Base-by-base conservation (phyloP, 345 rosid species). In the Conringia planisiliqua region DNA sequence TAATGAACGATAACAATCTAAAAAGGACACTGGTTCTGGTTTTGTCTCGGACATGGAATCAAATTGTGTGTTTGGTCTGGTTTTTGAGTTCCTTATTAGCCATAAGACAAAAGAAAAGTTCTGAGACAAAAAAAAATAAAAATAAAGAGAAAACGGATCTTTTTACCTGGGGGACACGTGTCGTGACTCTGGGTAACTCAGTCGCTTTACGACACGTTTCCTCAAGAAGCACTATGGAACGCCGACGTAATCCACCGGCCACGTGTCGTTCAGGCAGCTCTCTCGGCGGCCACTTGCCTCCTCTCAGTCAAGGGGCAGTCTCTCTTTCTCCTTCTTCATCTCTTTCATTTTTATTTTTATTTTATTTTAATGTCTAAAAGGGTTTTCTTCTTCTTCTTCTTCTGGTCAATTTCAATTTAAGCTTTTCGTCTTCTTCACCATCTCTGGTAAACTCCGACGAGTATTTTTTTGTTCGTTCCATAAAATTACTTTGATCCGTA, bases 251-350 rank as follows among this genome's bases (percentile, higher is more conserved):
- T 74, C 68, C 71, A n/a, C 66, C 20, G 58, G 71, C 86, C 89
- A 88, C 94, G 96, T 92, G 96, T 88, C 94, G 63, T 5, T 3
- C 74, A 57, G 77, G 26, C 62, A 17, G 68, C 72, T 78, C 81
- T 67, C 83, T 58, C 77, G 84, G 52, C 85, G 81, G 86, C 89
- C 97, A 90, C 97, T 74, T 93, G 90, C 86, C 82, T 69, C 60
- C 70, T 71, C 83, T 75, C 78, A 66, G 76, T 2, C 52, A 43
- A 72, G 79, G 13, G 18, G 79, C 73, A 18, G 54, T 68, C 77
- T 80, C 78, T 84, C 80, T 85, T 11, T 57, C 77, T 16, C 22
- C 13, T 20, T 54, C 40, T 13, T 12, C 52, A 13, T 26, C 58
- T 22, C 20, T n/a, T 48, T 27, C 10, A 33, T 51, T 36, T 55